Conservation (phyloP, 176 grass and related monocot genomes). For the Oryza punctata region DNA sequence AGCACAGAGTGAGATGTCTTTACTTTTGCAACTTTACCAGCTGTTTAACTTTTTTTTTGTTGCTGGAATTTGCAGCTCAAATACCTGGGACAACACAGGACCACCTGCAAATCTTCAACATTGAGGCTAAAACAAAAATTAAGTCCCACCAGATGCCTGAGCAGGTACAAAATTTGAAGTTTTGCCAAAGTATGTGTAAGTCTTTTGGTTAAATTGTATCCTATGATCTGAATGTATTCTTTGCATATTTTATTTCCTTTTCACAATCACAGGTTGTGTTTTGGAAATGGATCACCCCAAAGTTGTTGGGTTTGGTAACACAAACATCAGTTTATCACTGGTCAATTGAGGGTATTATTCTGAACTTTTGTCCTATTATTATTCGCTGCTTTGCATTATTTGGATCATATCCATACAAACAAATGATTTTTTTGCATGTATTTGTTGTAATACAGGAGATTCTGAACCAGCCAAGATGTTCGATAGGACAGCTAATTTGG, state of each 20-base stretch:
- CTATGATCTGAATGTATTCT: conserved; percentile 10
- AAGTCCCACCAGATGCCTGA: conserved; percentile 99
- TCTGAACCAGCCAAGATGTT: conserved; percentile 93
- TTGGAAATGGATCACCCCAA: conserved; percentile 97
- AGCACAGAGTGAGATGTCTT: no score
- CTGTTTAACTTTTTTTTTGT: background rate
- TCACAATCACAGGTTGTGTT: conserved; percentile 72
- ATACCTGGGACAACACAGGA: conserved; percentile 91
- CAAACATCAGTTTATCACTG: conserved; percentile 92
- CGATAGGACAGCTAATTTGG: conserved; percentile 88
- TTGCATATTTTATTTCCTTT: conserved; percentile 3
- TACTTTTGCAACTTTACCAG: background rate
- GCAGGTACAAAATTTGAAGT: conserved; percentile 45
- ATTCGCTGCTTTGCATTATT: conserved; percentile 20
- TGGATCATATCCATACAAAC: background rate
- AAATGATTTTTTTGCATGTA: conserved; percentile 1
- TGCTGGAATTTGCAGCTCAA: conserved; percentile 69
- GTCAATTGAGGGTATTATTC: conserved; percentile 76
- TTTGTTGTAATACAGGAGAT: conserved; percentile 56
- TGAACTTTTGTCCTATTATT: background rate
- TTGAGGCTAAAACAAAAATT: conserved; percentile 91
- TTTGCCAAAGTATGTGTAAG: background rate
- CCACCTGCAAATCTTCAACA: conserved; percentile 98
- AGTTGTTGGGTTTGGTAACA: conserved; percentile 77
- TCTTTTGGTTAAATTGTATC: background rate